phyloP scores from a whole-genome alignment of 2,329 filamentous ascomycete species.

The Harringtonia lauricola region DNA sequence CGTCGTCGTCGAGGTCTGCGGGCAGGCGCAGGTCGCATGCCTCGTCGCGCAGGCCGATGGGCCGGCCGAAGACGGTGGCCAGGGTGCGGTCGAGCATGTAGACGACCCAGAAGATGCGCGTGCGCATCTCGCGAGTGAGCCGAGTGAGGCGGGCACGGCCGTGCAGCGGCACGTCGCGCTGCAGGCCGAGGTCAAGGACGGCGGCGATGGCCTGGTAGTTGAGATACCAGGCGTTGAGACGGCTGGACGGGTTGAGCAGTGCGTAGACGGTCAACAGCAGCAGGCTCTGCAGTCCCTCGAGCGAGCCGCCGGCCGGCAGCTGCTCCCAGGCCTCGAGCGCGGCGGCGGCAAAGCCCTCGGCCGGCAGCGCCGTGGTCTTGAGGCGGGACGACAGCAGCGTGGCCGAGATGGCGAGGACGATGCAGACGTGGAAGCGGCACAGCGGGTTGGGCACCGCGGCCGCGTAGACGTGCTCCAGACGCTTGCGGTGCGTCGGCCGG shows the following conservation, averaged over 20 bases:
- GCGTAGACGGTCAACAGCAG: background rate
- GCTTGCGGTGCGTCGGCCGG: background rate
- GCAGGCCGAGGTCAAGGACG: slow-evolving; percentile 19
- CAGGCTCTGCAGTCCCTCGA: slow-evolving; percentile 18
- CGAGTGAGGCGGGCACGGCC: too few relatives aligned
- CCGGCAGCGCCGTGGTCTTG: background rate
- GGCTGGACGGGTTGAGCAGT: slow-evolving; percentile 31
- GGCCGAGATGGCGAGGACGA: background rate
- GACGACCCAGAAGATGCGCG: slow-evolving; percentile 42
- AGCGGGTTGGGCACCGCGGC: background rate
- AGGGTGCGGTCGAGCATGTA: slow-evolving; percentile 39
- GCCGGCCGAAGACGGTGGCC: slow-evolving; percentile 44
- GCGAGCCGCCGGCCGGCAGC: slow-evolving; percentile 18
- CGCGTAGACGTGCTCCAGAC: background rate
- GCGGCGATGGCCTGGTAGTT: slow-evolving; percentile 43
- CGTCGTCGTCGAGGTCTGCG: slow-evolving; percentile 10
- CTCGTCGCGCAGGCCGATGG: slow-evolving; percentile 42
- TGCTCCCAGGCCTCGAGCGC: background rate
- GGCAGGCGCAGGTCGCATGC: slow-evolving; percentile 32
- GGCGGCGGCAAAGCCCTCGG: background rate
- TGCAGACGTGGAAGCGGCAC: background rate
- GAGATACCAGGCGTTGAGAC: slow-evolving; percentile 41
- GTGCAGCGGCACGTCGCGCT: slow-evolving; percentile 28
- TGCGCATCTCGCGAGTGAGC: slow-evolving; percentile 32
- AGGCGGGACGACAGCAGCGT: background rate